phyloP scores from a whole-genome alignment of 2,329 filamentous ascomycete species.

The Botrytis deweyae region DNA sequence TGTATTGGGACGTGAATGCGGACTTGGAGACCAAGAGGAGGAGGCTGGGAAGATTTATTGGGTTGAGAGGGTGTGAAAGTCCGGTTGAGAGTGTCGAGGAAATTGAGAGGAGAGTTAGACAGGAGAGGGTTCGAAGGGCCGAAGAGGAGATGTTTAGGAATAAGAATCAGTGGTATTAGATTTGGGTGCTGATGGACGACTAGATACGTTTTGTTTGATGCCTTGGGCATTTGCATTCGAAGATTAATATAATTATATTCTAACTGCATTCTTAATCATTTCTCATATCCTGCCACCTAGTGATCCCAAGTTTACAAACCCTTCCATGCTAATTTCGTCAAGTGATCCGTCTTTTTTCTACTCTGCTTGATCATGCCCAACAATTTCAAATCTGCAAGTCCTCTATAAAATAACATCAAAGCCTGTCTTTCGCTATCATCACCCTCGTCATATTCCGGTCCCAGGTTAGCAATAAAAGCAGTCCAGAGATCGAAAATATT shows the following conservation, averaged over 20 bases:
- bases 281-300: neutral
- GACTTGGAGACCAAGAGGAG: constrained; percentile 63
- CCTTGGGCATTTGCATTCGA: neutral
- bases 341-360: constrained; percentile 87
- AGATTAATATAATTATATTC: constrained; percentile 5
- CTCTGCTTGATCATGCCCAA: constrained; percentile 87
- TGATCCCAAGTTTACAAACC: constrained; percentile 55
- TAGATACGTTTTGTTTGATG: neutral
- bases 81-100: constrained; percentile 41
- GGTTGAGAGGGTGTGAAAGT: constrained; percentile 61
- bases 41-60: constrained; percentile 72
- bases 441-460: constrained; percentile 30
- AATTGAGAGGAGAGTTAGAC: constrained; percentile 44
- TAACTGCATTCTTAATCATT: neutral
- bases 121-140: constrained; percentile 41
- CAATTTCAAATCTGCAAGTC: constrained; percentile 77
- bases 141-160: constrained; percentile 29
- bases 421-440: constrained; percentile 54
- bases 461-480: constrained; percentile 66
- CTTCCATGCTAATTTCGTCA: constrained; percentile 80
- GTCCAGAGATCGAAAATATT: constrained; percentile 80
- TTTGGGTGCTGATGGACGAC: neutral
- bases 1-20: constrained; percentile 58
- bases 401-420: constrained; percentile 80
- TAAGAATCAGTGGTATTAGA: constrained; percentile 34